Conservation (phyloP, 1,284 basidiomycete genomes). For the Phellopilus nigrolimitatus region DNA sequence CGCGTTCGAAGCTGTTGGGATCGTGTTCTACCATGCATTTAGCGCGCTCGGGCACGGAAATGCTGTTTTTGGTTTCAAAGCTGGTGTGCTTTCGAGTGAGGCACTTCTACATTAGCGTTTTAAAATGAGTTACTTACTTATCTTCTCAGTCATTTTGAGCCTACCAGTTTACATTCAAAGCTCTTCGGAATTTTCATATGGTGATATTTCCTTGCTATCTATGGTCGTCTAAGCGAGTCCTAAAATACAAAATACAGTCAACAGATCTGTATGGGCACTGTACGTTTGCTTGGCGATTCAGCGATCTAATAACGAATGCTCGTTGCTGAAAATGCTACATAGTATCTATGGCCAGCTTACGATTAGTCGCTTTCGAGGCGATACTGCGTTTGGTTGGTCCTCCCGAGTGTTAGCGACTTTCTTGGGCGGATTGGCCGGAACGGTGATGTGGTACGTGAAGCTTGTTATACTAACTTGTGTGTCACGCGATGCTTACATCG, state of each 20-base stretch:
- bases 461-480: conserved; percentile 16
- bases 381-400: conserved; percentile 67
- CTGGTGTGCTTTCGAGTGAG: conserved; percentile 59
- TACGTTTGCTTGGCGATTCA: conserved; percentile 21
- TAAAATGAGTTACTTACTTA: conserved; percentile 2
- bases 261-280: conserved; percentile 37
- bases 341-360: conserved; percentile 74
- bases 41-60: conserved; percentile 50
- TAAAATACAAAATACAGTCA: conserved; percentile 21
- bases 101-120: conserved; percentile 2
- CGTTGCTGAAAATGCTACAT: conserved; percentile 11
- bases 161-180: conserved; percentile 56
- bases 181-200: conserved; percentile 54
- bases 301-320: neutral
- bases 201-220: conserved; percentile 33
- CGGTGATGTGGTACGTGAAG: conserved; percentile 57
- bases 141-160: conserved; percentile 45
- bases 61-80: conserved; percentile 74
- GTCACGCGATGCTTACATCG: neutral
- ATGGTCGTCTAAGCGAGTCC: neutral
- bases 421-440: conserved; percentile 63
- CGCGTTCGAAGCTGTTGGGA: conserved; percentile 46
- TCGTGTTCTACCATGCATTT: conserved; percentile 38
- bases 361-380: conserved; percentile 66
- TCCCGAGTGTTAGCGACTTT: conserved; percentile 66